These are phyloP conservation scores for Apiotrichum veenhuisii DNA, from an alignment of 1,284 basidiomycete species.

Conservation along the genomic window DNA sequence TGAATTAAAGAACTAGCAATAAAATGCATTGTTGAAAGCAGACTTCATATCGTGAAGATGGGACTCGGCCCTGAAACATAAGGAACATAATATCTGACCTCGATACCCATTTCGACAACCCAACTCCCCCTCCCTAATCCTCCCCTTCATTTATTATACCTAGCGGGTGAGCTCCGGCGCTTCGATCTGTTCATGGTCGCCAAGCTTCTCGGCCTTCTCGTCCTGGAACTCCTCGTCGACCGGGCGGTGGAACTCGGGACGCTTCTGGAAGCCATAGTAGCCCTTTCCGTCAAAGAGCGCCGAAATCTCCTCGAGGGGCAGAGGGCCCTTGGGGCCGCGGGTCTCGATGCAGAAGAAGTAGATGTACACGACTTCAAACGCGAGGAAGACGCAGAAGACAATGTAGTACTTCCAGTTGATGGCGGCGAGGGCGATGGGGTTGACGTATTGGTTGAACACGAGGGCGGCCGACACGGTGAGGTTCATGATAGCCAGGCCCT, in stretches of 20 bases:
- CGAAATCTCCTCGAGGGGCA: constrained; percentile 45
- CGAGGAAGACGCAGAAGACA: constrained; percentile 34
- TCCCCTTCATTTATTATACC: too few species aligned
- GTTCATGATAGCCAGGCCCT: constrained; percentile 63
- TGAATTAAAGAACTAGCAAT: too few species aligned
- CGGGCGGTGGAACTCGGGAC: neutral
- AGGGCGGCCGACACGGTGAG: constrained; percentile 42
- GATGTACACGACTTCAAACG: constrained; percentile 47
- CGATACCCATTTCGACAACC: too few species aligned
- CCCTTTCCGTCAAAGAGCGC: constrained; percentile 24
- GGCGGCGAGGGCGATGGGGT: constrained; percentile 39
- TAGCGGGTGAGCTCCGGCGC: too few species aligned
- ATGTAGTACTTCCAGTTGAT: constrained; percentile 41
- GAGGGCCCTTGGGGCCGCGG: constrained; percentile 22
- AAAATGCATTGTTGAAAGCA: too few species aligned
- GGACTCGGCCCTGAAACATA: too few species aligned
- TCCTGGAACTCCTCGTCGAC: constrained; percentile 4
- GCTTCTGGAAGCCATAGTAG: constrained; percentile 19
- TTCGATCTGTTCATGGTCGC: too few species aligned
- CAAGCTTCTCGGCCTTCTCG: constrained; percentile 1
- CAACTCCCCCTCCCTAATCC: too few species aligned
- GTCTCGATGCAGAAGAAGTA: constrained; percentile 47
- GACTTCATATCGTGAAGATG: too few species aligned
- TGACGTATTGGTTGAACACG: constrained; percentile 45
- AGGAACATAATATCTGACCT: too few species aligned